phyloP scores from a whole-genome alignment of 2,329 filamentous ascomycete genomes.

The Rhinocladiella mackenziei region DNA sequence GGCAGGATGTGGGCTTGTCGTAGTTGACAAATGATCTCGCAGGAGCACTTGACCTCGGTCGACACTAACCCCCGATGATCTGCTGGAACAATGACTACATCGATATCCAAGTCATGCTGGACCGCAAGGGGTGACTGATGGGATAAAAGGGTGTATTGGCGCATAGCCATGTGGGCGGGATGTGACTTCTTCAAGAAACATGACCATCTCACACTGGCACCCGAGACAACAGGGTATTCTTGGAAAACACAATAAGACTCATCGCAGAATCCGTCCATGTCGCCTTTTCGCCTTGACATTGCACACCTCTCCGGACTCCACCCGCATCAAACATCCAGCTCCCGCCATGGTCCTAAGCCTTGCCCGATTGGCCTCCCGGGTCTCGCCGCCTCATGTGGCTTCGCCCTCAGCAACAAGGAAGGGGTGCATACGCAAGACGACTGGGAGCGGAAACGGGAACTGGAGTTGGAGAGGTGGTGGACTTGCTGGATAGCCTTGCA shows the following conservation, averaged over 20 bases:
- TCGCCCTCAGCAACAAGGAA: constrained; percentile 9
- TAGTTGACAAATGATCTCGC: constrained; percentile 13
- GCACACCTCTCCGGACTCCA: constrained; percentile 10
- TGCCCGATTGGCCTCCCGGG: constrained; percentile 17
- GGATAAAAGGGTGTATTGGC: constrained; percentile 17
- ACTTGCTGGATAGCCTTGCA: constrained; percentile 18
- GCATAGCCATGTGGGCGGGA: constrained; percentile 13
- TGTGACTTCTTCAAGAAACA: constrained; percentile 7
- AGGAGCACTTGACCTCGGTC: constrained; percentile 13
- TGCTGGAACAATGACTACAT: constrained; percentile 18
- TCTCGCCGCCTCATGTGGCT: constrained; percentile 24
- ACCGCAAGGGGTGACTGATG: neutral
- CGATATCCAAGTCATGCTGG: constrained; percentile 20
- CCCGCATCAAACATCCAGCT: constrained; percentile 10
- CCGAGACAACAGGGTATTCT: constrained; percentile 11
- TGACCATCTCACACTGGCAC: constrained; percentile 16
- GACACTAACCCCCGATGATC: constrained; percentile 11
- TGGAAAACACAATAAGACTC: constrained; percentile 7
- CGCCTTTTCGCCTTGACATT: constrained; percentile 10
- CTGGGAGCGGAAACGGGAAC: too few species aligned
- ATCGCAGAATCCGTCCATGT: constrained; percentile 1
- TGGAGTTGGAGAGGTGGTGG: constrained; percentile 2
- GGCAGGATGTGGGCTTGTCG: constrained; percentile 5
- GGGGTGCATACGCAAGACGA: constrained; percentile 10
- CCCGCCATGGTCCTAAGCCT: constrained; percentile 14